phyloP scores from a whole-genome alignment of 2,329 filamentous ascomycete genomes.

The Stemphylium vesicarium region DNA sequence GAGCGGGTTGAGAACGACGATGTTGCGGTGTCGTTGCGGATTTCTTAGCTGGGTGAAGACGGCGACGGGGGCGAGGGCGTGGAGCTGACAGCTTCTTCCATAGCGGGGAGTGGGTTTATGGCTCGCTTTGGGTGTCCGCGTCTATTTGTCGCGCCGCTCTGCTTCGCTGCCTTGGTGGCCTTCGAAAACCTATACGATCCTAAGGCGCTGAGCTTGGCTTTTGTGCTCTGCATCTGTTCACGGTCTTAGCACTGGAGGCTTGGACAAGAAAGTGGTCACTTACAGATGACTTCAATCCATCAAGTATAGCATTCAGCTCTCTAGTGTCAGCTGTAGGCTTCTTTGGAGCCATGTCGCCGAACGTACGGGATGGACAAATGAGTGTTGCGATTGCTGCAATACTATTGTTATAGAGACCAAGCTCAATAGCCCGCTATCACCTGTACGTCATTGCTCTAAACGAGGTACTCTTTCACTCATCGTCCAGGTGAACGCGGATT shows the following conservation, averaged over 20 bases:
- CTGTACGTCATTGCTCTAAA: background rate
- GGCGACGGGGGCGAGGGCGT: background rate
- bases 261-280: background rate
- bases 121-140: slow-evolving; percentile 5
- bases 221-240: slow-evolving; percentile 9
- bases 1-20: background rate
- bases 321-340: background rate
- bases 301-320: background rate
- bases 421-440: background rate
- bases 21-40: background rate
- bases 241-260: background rate
- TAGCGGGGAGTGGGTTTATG: background rate
- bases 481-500: slow-evolving; percentile 5
- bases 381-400: background rate
- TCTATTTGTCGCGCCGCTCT: background rate
- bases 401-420: background rate
- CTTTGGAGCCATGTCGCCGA: slow-evolving; percentile 1
- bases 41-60: background rate
- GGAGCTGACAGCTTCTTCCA: background rate
- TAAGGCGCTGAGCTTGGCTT: slow-evolving; percentile 7
- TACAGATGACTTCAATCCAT: slow-evolving; percentile 8
- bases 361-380: background rate
- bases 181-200: background rate
- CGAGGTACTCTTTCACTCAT: background rate
- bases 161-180: slow-evolving; percentile 5